phyloP scores from a whole-genome alignment of 805 yeast species.

The Nakazawaea populi region DNA sequence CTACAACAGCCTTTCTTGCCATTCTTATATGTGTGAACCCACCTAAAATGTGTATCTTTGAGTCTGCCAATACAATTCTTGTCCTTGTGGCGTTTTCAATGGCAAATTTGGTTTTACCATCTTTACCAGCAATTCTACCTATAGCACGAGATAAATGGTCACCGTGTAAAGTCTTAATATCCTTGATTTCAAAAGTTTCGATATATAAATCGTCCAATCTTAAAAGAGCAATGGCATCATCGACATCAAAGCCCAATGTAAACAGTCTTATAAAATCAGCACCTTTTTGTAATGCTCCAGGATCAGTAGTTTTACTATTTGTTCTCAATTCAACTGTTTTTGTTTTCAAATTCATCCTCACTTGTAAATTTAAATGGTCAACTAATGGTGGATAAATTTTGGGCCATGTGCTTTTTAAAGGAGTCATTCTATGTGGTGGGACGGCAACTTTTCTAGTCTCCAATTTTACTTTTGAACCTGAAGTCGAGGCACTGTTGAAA shows the following conservation, averaged over 20 bases:
- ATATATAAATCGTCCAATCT: constrained; percentile 94
- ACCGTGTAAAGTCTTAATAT: constrained; percentile 90
- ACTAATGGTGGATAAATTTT: constrained; percentile 95
- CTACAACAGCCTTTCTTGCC: constrained; percentile 97
- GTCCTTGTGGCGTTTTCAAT: constrained; percentile 98
- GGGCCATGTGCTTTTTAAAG: constrained; percentile 84
- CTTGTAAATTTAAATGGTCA: constrained; percentile 90
- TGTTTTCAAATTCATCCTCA: constrained; percentile 88
- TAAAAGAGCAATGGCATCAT: constrained; percentile 91
- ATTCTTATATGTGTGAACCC: constrained; percentile 95
- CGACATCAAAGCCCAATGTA: constrained; percentile 93
- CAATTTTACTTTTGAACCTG: constrained; percentile 63
- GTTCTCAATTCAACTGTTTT: constrained; percentile 86
- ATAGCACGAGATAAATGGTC: constrained; percentile 98
- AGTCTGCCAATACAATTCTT: constrained; percentile 94
- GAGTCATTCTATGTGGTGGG: constrained; percentile 97
- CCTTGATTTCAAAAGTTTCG: constrained; percentile 95
- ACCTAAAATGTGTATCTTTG: constrained; percentile 93
- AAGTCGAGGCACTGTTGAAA: constrained; percentile 64
- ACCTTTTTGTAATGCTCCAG: constrained; percentile 95
- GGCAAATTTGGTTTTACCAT: constrained; percentile 97
- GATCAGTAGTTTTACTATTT: constrained; percentile 76
- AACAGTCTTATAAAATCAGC: constrained; percentile 96
- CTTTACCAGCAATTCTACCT: constrained; percentile 99
- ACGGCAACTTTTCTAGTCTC: constrained; percentile 88